These are phyloP conservation scores for Phylloporus arenicola DNA, from an alignment of 768 basidiomycete genomes.

Conservation along the genomic window DNA sequence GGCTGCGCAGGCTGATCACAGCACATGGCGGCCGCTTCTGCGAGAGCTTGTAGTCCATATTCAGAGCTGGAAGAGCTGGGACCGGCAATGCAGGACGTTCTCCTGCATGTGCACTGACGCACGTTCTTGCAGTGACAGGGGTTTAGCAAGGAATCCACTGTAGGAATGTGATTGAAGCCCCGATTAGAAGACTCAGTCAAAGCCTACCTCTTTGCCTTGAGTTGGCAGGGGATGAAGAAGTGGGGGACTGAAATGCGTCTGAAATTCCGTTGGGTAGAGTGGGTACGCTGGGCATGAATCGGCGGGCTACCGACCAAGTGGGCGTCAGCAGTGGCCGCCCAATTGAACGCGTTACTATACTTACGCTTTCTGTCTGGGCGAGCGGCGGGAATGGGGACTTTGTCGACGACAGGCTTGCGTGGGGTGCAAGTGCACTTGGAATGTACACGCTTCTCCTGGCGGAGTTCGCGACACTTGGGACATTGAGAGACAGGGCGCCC, in stretches of 20 bases:
- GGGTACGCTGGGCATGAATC: slow-evolving; percentile 67
- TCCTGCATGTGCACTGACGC: slow-evolving; percentile 49
- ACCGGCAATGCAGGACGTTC: slow-evolving; percentile 1
- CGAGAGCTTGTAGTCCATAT: slow-evolving; percentile 31
- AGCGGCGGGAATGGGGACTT: slow-evolving; percentile 29
- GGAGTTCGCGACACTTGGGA: slow-evolving; percentile 72
- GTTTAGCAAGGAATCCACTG: slow-evolving; percentile 55
- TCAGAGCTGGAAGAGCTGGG: slow-evolving; percentile 5
- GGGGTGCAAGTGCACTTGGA: slow-evolving; percentile 73
- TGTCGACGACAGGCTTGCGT: slow-evolving; percentile 27
- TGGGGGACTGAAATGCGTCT: slow-evolving; percentile 39
- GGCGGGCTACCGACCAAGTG: slow-evolving; percentile 41
- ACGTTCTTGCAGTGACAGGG: slow-evolving; percentile 57
- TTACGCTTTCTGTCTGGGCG: slow-evolving; percentile 32
- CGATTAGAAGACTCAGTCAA: not conserved
- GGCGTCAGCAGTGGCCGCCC: slow-evolving; percentile 17
- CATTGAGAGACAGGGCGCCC: slow-evolving; percentile 91
- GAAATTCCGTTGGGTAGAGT: slow-evolving; percentile 70
- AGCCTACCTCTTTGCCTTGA: slow-evolving; percentile 46
- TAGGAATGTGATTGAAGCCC: slow-evolving; percentile 4
- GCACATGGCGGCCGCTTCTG: slow-evolving; percentile 32
- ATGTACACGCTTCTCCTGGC: slow-evolving; percentile 76
- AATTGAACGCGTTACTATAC: slow-evolving; percentile 1
- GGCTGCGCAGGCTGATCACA: slow-evolving; percentile 4
- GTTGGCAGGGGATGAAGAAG: slow-evolving; percentile 32